Conservation (phyloP, 2,329 filamentous ascomycete species). For the Zopfia rhizophila region DNA sequence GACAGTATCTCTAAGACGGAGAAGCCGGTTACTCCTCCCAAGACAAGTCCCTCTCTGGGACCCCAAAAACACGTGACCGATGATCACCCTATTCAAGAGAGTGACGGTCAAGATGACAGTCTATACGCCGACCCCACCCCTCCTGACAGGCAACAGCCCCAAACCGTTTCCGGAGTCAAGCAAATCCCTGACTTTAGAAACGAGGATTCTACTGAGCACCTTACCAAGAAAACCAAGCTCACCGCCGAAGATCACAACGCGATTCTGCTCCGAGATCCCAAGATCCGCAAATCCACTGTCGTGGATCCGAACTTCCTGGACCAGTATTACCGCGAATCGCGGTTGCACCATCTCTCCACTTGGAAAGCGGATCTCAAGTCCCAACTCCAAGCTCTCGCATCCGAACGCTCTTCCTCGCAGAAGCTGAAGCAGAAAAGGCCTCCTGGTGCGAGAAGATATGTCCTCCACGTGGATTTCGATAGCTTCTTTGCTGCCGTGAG, state of each 20-base stretch:
- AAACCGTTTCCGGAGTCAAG: neutral
- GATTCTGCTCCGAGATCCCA: slow-evolving; percentile 82
- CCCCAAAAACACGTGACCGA: slow-evolving; percentile 19
- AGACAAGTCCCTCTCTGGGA: slow-evolving; percentile 37
- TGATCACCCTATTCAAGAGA: neutral
- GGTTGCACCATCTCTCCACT: slow-evolving; percentile 91
- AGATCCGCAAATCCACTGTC: slow-evolving; percentile 86
- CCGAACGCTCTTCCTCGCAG: slow-evolving; percentile 70
- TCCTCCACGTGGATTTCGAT: slow-evolving; percentile 97
- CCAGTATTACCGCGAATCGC: slow-evolving; percentile 94
- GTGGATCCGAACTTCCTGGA: slow-evolving; percentile 93
- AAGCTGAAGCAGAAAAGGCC: slow-evolving; percentile 64
- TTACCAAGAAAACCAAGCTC: slow-evolving; percentile 57
- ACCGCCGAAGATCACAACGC: slow-evolving; percentile 96
- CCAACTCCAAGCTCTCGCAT: slow-evolving; percentile 81
- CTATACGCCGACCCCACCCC: slow-evolving; percentile 33
- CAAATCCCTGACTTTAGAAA: neutral
- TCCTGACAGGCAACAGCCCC: slow-evolving; percentile 18
- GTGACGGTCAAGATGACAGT: slow-evolving; percentile 31
- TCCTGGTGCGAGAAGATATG: slow-evolving; percentile 76
- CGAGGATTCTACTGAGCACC: slow-evolving; percentile 20
- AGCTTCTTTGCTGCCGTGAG: slow-evolving; percentile 98
- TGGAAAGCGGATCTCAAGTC: slow-evolving; percentile 97
- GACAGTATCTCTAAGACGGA: slow-evolving; percentile 25
- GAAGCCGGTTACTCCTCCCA: slow-evolving; percentile 40